A percentile compares a stretch with the other conserved stretches of the same genome.
Evolutionary conservation across 208 protist species (phyloP).

Genomic region (Wallacemonas rigidus): DNA sequence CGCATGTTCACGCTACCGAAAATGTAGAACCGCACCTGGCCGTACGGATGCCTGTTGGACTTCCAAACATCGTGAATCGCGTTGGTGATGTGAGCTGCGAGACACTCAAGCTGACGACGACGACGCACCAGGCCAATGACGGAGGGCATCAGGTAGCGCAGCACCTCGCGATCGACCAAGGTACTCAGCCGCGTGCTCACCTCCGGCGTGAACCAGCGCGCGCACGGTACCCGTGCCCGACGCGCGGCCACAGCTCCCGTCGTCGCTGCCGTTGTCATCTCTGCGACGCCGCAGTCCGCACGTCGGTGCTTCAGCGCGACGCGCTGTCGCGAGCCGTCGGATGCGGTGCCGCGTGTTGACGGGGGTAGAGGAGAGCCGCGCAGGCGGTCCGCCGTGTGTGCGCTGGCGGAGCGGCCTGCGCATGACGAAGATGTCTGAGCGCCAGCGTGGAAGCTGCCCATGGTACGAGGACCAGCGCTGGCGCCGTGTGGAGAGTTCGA

Average conservation of each 20-base stretch:
- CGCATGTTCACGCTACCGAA: conserved; percentile 87
- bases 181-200: conserved; percentile 49
- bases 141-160: conserved; percentile 55
- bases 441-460: no score
- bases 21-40: conserved; percentile 76
- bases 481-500: no score
- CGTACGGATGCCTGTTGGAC: conserved; percentile 32
- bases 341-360: no score
- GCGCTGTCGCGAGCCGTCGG: no score
- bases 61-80: conserved; percentile 52
- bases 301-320: not conserved
- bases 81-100: conserved; percentile 64
- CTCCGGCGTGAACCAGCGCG: conserved; percentile 58
- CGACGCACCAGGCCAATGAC: conserved; percentile 53
- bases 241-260: not conserved
- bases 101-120: conserved; percentile 49
- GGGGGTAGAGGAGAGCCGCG: no score
- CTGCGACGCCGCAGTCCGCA: not conserved
- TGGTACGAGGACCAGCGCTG: no score
- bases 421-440: not conserved
- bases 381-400: not conserved
- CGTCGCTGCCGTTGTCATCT: conserved; percentile 3
- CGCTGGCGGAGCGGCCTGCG: not conserved
- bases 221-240: not conserved
- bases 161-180: conserved; percentile 69